Evolutionary conservation across 371 early-diverging fungal species (phyloP).

Genomic region (Choanephora cucurbitarum): DNA sequence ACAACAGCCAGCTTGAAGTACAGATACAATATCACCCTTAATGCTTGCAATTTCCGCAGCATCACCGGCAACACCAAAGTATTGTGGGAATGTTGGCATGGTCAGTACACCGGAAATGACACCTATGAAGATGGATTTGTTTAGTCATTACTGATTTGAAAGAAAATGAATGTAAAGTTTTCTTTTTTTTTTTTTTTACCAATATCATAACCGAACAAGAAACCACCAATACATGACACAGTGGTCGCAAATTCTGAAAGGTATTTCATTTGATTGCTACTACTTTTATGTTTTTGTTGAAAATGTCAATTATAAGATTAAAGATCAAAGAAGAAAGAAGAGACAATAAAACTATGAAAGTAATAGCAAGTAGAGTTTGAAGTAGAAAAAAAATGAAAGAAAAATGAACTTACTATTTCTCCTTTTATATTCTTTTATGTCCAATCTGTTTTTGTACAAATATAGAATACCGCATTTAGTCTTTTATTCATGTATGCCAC

Average conservation of each 20-base stretch:
- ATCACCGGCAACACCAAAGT: constrained; percentile 39
- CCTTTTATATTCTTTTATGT: no score
- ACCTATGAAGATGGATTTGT: constrained; percentile 3
- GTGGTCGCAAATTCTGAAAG: constrained; percentile 42
- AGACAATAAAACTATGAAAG: no score
- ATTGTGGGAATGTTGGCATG: constrained; percentile 44
- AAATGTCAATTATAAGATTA: no score
- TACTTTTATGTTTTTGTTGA: no score
- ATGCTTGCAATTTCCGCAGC: constrained; percentile 28
- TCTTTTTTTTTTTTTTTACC: constrained; percentile 25
- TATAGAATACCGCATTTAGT: no score
- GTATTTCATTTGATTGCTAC: constrained; percentile 31
- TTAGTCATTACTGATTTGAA: neutral
- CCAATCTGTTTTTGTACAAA: no score
- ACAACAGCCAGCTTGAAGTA: constrained; percentile 48
- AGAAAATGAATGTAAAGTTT: no score
- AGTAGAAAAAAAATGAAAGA: no score
- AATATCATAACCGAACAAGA: constrained; percentile 52
- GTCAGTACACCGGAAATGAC: constrained; percentile 44
- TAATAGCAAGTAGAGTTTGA: no score
- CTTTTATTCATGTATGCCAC: no score
- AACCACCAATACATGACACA: constrained; percentile 49
- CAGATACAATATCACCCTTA: constrained; percentile 46
- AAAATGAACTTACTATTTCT: no score
- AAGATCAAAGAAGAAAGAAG: no score